These are phyloP conservation scores for Chlorella sp. DNA, from an alignment of 139 green algal genomes.

Conservation along the genomic window DNA sequence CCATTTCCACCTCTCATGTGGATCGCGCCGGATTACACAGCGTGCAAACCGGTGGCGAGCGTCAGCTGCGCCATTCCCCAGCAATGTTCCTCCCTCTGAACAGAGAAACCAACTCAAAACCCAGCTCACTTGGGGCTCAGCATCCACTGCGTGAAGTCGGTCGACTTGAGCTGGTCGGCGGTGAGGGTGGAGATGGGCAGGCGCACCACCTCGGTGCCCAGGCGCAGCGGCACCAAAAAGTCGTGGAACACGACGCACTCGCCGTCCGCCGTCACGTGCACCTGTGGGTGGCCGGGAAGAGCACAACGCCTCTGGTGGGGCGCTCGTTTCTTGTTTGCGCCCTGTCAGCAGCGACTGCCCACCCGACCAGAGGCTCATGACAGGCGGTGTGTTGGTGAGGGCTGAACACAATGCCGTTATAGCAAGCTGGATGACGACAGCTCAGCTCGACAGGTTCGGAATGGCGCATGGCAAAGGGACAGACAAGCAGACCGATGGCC, in stretches of 20 bases:
- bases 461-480: not conserved
- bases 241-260: slow-evolving; percentile 64
- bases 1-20: too few relatives aligned
- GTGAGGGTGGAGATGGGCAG: slow-evolving; percentile 46
- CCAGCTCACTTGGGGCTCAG: slow-evolving; percentile 17
- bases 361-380: too few relatives aligned
- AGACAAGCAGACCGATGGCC: not conserved
- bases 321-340: too few relatives aligned
- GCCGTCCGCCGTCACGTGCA: slow-evolving; percentile 42
- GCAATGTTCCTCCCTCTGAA: not conserved
- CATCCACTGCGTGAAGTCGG: slow-evolving; percentile 39
- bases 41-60: too few relatives aligned
- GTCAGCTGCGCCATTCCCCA: not conserved
- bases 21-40: too few relatives aligned
- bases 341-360: too few relatives aligned
- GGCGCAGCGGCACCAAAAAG: slow-evolving; percentile 46
- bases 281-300: not conserved
- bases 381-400: too few relatives aligned
- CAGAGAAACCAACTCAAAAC: not conserved
- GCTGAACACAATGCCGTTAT: too few relatives aligned
- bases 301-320: too few relatives aligned
- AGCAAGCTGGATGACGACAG: too few relatives aligned
- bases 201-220: slow-evolving; percentile 37
- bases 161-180: slow-evolving; percentile 40
- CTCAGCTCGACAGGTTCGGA: too few relatives aligned